Evolutionary conservation across 371 early-diverging fungal species (phyloP).

Genomic region (Zopfochytrium polystomum): DNA sequence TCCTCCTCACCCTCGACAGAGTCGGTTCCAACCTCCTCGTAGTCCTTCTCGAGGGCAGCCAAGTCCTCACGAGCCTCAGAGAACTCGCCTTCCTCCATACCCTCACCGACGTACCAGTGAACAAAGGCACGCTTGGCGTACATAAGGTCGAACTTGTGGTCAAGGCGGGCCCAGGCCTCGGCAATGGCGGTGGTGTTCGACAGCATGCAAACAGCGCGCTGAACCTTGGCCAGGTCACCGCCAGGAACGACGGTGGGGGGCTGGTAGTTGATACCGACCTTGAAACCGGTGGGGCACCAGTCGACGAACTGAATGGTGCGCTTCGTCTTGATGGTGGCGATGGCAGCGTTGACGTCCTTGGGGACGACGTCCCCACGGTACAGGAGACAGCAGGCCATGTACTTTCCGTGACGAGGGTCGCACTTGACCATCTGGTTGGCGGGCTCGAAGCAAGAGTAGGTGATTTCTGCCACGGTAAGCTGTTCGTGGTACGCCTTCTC

Average conservation of each 20-base stretch:
- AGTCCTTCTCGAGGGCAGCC: conserved; percentile 99
- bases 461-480: conserved; percentile 85
- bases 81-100: conserved; percentile 98
- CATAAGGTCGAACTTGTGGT: conserved; percentile 96
- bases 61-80: conserved; percentile 99
- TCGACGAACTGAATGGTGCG: conserved; percentile 94
- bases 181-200: conserved; percentile 96
- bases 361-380: conserved; percentile 91
- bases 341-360: conserved; percentile 86
- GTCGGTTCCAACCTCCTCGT: conserved; percentile 95
- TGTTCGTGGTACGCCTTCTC: conserved; percentile 93
- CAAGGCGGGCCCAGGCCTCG: conserved; percentile 93
- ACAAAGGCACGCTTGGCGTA: conserved; percentile 98
- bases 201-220: conserved; percentile 92
- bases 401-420: conserved; percentile 92
- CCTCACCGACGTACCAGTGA: conserved; percentile 99
- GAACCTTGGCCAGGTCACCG: conserved; percentile 90
- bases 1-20: conserved; percentile 76
- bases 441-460: conserved; percentile 92
- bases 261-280: conserved; percentile 93
- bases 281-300: conserved; percentile 98
- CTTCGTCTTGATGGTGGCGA: conserved; percentile 85
- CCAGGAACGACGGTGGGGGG: conserved; percentile 88
- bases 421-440: conserved; percentile 97
- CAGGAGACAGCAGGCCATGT: conserved; percentile 94